phyloP scores from a whole-genome alignment of 1,284 basidiomycete species.

The Phylloboletellus chloephorus region DNA sequence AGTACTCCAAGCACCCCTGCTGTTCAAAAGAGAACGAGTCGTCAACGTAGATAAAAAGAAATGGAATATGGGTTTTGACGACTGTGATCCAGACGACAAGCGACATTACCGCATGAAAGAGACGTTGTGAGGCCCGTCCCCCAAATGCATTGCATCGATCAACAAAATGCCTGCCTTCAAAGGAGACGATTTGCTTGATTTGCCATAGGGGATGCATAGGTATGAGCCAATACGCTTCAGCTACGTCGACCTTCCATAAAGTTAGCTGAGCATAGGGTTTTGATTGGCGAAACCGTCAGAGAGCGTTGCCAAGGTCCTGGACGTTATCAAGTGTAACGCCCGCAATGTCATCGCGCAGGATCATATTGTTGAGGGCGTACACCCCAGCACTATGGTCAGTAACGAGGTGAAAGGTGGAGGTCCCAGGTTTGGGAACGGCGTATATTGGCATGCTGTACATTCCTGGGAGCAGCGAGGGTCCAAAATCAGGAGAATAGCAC shows the following conservation, averaged over 20 bases:
- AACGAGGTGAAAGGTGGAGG: slow-evolving; percentile 35
- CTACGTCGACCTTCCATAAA: slow-evolving; percentile 36
- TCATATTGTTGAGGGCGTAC: slow-evolving; percentile 37
- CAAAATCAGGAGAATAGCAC: slow-evolving; percentile 37
- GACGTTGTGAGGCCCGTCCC: slow-evolving; percentile 17
- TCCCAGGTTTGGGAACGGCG: slow-evolving; percentile 37
- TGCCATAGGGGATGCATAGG: slow-evolving; percentile 42
- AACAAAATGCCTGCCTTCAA: slow-evolving; percentile 24
- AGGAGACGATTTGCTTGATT: slow-evolving; percentile 35
- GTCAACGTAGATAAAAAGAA: slow-evolving; percentile 31
- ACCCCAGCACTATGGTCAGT: slow-evolving; percentile 34
- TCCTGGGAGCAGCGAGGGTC: slow-evolving; percentile 36
- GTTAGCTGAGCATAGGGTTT: slow-evolving; percentile 5
- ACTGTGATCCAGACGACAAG: slow-evolving; percentile 35
- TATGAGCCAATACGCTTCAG: slow-evolving; percentile 33
- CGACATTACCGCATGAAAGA: slow-evolving; percentile 32
- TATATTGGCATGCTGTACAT: slow-evolving; percentile 42
- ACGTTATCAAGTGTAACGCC: slow-evolving; percentile 25
- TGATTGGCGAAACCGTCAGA: slow-evolving; percentile 5
- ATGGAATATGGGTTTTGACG: slow-evolving; percentile 1
- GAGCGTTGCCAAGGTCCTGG: slow-evolving; percentile 21
- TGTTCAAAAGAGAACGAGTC: slow-evolving; percentile 23
- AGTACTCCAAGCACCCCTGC: slow-evolving; percentile 14
- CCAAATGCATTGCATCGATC: slow-evolving; percentile 36
- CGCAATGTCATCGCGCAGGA: slow-evolving; percentile 20